A percentile compares a stretch with the other conserved stretches of the same genome.
These are phyloP conservation scores for Pythium utonaiense DNA, from an alignment of 352 stramenopile species.

Conservation along the genomic window DNA sequence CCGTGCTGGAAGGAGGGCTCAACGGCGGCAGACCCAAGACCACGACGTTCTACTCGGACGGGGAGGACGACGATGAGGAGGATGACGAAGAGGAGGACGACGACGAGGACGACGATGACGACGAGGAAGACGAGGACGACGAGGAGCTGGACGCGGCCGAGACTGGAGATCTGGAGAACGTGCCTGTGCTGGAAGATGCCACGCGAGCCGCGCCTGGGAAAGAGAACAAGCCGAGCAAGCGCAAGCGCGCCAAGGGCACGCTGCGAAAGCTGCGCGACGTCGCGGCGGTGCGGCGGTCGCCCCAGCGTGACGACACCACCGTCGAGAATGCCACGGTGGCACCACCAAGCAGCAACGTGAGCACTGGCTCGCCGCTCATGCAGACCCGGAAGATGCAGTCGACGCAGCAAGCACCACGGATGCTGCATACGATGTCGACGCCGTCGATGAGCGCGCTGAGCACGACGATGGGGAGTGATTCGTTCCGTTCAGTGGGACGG, in stretches of 20 bases:
- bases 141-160: conserved; percentile 36
- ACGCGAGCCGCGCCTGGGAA: conserved; percentile 23
- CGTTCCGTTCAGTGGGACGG: not conserved
- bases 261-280: conserved; percentile 24
- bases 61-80: conserved; percentile 25
- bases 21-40: conserved; percentile 11
- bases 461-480: conserved; percentile 4
- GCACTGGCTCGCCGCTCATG: not conserved
- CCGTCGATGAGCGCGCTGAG: conserved; percentile 4
- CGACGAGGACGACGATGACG: conserved; percentile 30
- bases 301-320: conserved; percentile 10
- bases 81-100: conserved; percentile 20
- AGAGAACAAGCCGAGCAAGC: conserved; percentile 37
- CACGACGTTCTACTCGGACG: conserved; percentile 35
- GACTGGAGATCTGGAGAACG: conserved; percentile 46
- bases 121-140: conserved; percentile 21
- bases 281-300: conserved; percentile 14
- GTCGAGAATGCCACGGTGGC: not conserved
- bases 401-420: not conserved
- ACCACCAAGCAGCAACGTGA: not conserved
- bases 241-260: conserved; percentile 5
- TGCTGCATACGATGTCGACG: not conserved
- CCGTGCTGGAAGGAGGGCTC: conserved; percentile 50
- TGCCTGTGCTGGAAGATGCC: conserved; percentile 66
- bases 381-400: not conserved